Percentiles rank a stretch among this genome's conserved stretches.
Conservation (phyloP, 805 yeast species). For the Metschnikowia amazonensis region DNA sequence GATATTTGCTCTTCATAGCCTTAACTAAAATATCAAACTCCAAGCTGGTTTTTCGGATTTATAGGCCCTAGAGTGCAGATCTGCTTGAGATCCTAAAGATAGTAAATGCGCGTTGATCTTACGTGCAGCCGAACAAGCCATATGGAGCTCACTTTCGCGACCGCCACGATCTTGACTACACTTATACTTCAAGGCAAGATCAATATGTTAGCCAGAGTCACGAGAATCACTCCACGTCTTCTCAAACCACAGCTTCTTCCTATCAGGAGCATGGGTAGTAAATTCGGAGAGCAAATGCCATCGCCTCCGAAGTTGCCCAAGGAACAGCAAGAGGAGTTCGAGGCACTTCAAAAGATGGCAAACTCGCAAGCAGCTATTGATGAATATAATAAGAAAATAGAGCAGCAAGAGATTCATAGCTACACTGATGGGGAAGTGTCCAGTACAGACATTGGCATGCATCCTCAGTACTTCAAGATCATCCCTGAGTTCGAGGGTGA, state of each 20-base stretch:
- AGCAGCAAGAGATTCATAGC: constrained; percentile 18
- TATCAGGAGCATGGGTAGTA: neutral
- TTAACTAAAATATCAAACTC: no score
- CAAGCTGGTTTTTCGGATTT: neutral
- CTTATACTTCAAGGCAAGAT: neutral
- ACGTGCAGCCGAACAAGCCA: neutral
- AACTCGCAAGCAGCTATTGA: constrained; percentile 74
- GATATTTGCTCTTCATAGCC: neutral
- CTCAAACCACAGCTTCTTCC: neutral
- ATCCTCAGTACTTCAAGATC: constrained; percentile 68
- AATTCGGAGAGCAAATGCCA: constrained; percentile 27
- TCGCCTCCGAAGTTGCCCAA: constrained; percentile 72
- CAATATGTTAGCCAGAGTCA: neutral
- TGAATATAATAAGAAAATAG: constrained; percentile 54
- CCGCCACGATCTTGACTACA: neutral
- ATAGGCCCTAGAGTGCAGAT: neutral
- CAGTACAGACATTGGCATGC: constrained; percentile 57
- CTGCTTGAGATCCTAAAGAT: neutral
- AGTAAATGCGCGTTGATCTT: neutral
- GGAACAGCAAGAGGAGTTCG: constrained; percentile 89
- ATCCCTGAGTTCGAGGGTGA: constrained; percentile 96
- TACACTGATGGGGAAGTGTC: constrained; percentile 11
- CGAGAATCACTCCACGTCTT: neutral
- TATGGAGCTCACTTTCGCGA: neutral
- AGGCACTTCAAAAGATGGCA: constrained; percentile 76